Evolutionary conservation across 2,329 filamentous ascomycete species (phyloP), one percentile per base, ranked within the genome.

Genomic region (Thermothelomyces thermophilus): DNA sequence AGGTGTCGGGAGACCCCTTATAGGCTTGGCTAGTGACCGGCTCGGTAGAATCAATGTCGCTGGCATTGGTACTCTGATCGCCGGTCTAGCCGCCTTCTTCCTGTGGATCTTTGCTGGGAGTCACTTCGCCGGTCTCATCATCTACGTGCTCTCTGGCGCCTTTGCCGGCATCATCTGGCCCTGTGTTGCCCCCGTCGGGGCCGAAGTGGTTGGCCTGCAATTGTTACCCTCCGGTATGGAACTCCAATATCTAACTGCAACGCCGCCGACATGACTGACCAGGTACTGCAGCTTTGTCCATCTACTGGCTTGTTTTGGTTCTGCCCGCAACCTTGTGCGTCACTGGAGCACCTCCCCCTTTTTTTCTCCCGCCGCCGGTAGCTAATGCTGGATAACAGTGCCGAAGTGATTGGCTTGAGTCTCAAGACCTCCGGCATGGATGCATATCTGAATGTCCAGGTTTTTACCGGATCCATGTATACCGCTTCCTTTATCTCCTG

Each of bases 1-100:
- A 62, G 84, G 76, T 2, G 53, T 90, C 10, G 87, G 87, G 1
- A 73, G 87, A 11, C 86, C 86, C 1, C 66, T 83, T 1, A 83
- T 91, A 37, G 87, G 87, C 0, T 80, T 86, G 50, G 83, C 83
- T 51, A 86, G 81, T 50, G 87, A 91, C 63, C 69, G 67, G 1
- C 73, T 83, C 7, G 87, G 87, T 0, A 74, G 86, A 10, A 76
- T 91, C 57, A 90, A 91, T 61, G 82, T 90, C 68, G 83, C 85
- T 1, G 74, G 71, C 2, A 62, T 77, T 0, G 80, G 82, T 63
- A 87, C 85, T 0, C 76, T 86, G 30, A 62, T 83, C 2, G 77
- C 77, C 1, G 83, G 79, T 6, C 52, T 90, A 1, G 77, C 86
- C 31, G 77, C 79, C 33, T 74, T 91, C 39, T 76, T 84, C 17